Evolutionary conservation across 345 rosid genomes (phyloP), one percentile per base, ranked within the genome.

Genomic region (Ceriops decandra): DNA sequence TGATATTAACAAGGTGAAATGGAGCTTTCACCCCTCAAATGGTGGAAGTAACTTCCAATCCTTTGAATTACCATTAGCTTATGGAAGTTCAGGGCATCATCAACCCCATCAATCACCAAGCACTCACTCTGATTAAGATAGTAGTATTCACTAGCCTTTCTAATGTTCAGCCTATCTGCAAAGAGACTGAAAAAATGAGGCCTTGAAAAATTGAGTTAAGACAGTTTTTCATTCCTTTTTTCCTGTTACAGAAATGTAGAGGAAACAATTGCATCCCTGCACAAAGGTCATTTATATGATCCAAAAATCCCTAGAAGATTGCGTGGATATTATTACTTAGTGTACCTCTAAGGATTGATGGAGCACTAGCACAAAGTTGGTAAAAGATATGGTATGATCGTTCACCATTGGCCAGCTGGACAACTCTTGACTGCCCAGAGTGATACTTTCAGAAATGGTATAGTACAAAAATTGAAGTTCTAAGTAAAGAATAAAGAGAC

Each of bases 311-410:
- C 28, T 52, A 62, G 33, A 33, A 74, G 60, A 21, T 62, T 60
- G 68, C 5, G 3, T 20, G 72, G 64, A 64, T 56, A 16, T 24
- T 56, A 56, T 21, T 21, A 74, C 49, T 42, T 42, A 63, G 54
- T 35, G 51, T 84, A 95, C 99, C 99, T 90, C 83, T 91, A 53
- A 95, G 89, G 76, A 58, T 68, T 52, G 87, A 79, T 24, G 97
- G 85, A 86, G 95, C 97, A 64, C 99, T 97, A 64, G 90, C 93
- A 85, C 99, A 95, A 31, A 95, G 84, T 80, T 90, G 91, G 79
- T 95, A 95, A 70, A 95, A 90, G 68, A 95, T 76, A 69, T 91
- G 97, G 77, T 86, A 95, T 30, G 99, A 88, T 79, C 99, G 81
- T 87, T 95, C 99, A 69, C 95, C 95, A 67, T 77, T 67, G 74